Percentiles rank a stretch among this genome's conserved stretches.
Evolutionary conservation across 805 yeast genomes (phyloP).

Genomic region (Limtongia smithiae): DNA sequence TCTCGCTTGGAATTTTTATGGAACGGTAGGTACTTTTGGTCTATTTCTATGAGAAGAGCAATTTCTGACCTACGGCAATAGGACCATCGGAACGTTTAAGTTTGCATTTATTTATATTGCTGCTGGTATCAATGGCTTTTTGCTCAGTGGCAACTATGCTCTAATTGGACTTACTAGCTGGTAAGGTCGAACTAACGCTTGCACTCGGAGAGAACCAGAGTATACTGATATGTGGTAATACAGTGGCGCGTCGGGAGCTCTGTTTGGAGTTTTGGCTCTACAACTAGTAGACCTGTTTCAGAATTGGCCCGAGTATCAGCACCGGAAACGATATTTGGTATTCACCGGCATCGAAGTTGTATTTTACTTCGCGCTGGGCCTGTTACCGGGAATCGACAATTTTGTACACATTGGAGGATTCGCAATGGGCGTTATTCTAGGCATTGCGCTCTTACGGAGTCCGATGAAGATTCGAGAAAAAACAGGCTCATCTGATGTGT

Average conservation of each 20-base stretch:
- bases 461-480: slow-evolving; percentile 42
- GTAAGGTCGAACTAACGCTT: slow-evolving; percentile 1
- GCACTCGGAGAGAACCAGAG: not conserved
- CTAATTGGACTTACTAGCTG: slow-evolving; percentile 55
- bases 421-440: slow-evolving; percentile 53
- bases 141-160: slow-evolving; percentile 66
- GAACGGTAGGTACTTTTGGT: slow-evolving; percentile 40
- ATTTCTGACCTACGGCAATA: not conserved
- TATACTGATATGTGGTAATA: slow-evolving; percentile 32
- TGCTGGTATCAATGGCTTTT: slow-evolving; percentile 63
- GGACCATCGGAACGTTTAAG: slow-evolving; percentile 51
- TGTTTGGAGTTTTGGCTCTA: slow-evolving; percentile 65
- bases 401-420: slow-evolving; percentile 76
- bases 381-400: slow-evolving; percentile 71
- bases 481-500: slow-evolving; percentile 24
- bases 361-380: slow-evolving; percentile 58
- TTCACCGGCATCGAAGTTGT: slow-evolving; percentile 56
- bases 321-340: slow-evolving; percentile 46
- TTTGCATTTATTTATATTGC: slow-evolving; percentile 54
- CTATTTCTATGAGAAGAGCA: not conserved
- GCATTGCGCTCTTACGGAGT: slow-evolving; percentile 51
- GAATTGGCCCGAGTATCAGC: slow-evolving; percentile 48
- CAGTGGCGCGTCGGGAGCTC: slow-evolving; percentile 68
- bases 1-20: slow-evolving; percentile 56
- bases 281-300: slow-evolving; percentile 53